phyloP scores from a whole-genome alignment of 2,329 filamentous ascomycete genomes.

The Nemania diffusa region DNA sequence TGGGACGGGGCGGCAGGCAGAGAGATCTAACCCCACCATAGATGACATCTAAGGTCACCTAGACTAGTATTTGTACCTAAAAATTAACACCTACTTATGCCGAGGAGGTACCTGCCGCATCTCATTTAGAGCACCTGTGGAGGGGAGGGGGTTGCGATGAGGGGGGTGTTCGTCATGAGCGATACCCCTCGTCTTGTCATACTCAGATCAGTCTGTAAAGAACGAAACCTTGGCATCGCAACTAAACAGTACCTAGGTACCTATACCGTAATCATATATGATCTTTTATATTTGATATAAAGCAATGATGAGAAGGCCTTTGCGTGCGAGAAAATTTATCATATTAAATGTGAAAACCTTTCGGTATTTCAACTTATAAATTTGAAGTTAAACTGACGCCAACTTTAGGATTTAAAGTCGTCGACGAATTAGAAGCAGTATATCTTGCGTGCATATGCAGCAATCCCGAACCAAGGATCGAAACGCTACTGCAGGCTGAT shows the following conservation, averaged over 20 bases:
- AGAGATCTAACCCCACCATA: constrained; percentile 17
- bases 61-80: background rate
- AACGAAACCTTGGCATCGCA: too few species aligned
- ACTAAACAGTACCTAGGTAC: too few species aligned
- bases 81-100: too few species aligned
- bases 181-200: background rate
- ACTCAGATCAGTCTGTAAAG: background rate
- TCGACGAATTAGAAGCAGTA: background rate
- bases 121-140: background rate
- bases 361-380: too few species aligned
- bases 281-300: background rate
- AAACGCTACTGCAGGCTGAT: constrained; percentile 2
- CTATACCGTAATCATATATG: background rate
- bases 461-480: constrained; percentile 8
- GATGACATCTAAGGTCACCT: constrained; percentile 9
- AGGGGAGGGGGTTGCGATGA: background rate
- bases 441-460: constrained; percentile 15
- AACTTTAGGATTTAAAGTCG: too few species aligned
- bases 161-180: background rate
- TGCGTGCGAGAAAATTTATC: background rate
- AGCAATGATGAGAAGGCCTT: background rate
- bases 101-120: background rate
- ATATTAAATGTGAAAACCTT: background rate
- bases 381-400: too few species aligned
- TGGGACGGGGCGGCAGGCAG: background rate